Base-by-base conservation (phyloP, 192 early-diverging fungal genomes). In the Dimargaris xerosporica region DNA sequence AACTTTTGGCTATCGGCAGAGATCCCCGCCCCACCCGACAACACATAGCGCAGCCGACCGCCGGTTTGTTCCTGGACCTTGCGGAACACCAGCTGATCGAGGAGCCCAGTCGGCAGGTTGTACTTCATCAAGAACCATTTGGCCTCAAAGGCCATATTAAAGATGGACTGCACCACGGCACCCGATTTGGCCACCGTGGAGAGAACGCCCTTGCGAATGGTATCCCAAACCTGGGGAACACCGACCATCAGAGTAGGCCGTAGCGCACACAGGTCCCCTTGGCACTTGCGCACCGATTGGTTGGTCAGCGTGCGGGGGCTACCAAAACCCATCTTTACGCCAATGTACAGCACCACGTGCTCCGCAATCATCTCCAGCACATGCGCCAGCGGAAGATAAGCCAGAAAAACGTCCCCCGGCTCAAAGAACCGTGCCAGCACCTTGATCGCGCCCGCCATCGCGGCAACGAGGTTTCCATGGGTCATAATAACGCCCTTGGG, bases 401-500 rank as follows among this genome's bases (percentile, higher is more conserved):
- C 80, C 50, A 92, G 78, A 48, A 87, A 71, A 45, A 66, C 69
- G 68, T 90, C 87, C 26, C 69, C 62, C 50, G 69, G 70, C n/a
- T 69, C 66, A 61, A 85, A 68, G 54, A 70, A 61, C 34, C 73
- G 64, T 23, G 72, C 72, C 65, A 83, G 61, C 53, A 80, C 55
- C 65, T 73, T 64, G 62, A 78, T 71, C 11, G 78, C 78, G 51
- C 80, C 84, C 30, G 78, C 78, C 69, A 89, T 71, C 59, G 86
- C 82, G 61, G 94, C 81, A 58, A 93, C 76, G 61, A 96, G 71
- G 65, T 91, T 92, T 58, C 75, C 68, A 67, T 98, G 91, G 52
- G 84, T 79, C 12, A 98, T 70, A 63, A 91, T 68, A 42, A 91
- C 93, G 63, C 94, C 94, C 71, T 94, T 94, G 50, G 95, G 93